These are phyloP conservation scores for Leersia perrieri DNA, from an alignment of 176 grass and related monocot genomes.

Conservation along the genomic window DNA sequence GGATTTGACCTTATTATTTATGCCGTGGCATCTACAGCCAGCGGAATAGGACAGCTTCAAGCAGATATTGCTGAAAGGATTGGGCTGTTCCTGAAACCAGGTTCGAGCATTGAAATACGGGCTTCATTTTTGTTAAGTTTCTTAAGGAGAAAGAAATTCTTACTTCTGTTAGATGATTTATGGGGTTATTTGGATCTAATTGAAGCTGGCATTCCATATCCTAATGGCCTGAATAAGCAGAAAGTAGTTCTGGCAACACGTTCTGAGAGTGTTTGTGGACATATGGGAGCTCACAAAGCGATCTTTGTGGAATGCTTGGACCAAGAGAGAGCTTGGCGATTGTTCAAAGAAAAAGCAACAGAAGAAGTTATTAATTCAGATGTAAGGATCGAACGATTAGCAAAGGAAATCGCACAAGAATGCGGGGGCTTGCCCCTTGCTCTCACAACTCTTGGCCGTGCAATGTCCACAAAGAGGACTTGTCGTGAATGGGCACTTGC, in stretches of 20 bases:
- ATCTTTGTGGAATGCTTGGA: constrained; percentile 37
- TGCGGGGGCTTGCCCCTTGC: constrained; percentile 48
- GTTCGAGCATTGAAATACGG: not conserved
- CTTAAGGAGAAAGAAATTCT: constrained; percentile 32
- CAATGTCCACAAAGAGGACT: constrained; percentile 41
- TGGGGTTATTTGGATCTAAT: constrained; percentile 38
- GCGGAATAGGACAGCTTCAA: constrained; percentile 29
- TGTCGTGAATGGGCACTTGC: constrained; percentile 38
- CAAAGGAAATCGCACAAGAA: constrained; percentile 31
- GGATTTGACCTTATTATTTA: constrained; percentile 33
- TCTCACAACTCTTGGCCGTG: constrained; percentile 33
- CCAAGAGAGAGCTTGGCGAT: constrained; percentile 34
- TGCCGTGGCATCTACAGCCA: not conserved
- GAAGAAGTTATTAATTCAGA: constrained; percentile 28
- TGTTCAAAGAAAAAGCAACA: constrained; percentile 40
- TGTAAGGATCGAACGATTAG: constrained; percentile 33
- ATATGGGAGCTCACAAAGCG: constrained; percentile 34
- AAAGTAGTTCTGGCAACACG: constrained; percentile 42
- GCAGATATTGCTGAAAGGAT: constrained; percentile 31
- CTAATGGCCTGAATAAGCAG: constrained; percentile 31
- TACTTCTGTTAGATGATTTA: constrained; percentile 46
- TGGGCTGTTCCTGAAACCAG: constrained; percentile 6
- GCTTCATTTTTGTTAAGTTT: constrained; percentile 31
- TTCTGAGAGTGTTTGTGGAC: constrained; percentile 28
- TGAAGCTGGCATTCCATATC: constrained; percentile 45